phyloP scores from a whole-genome alignment of 805 yeast species.

The Cyberlindnera amylophila region DNA sequence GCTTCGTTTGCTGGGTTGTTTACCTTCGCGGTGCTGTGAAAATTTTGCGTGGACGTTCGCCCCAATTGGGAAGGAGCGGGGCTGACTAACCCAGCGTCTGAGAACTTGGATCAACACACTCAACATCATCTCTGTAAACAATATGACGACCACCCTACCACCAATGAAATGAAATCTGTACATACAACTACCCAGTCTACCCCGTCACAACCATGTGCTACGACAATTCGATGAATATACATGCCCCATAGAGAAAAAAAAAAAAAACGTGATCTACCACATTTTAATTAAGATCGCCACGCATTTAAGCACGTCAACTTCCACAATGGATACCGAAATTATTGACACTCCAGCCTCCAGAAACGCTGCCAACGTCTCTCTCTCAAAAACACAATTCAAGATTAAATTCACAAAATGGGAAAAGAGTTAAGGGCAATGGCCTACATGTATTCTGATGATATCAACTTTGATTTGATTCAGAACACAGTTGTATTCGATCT shows the following conservation, averaged over 20 bases:
- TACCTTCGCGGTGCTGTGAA: background rate
- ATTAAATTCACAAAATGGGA: too few relatives aligned
- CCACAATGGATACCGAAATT: too few relatives aligned
- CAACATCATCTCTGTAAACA: background rate
- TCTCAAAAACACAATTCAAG: too few relatives aligned
- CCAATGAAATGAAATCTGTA: background rate
- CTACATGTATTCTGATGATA: too few relatives aligned
- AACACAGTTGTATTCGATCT: too few relatives aligned
- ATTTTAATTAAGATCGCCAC: too few relatives aligned
- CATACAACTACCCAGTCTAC: background rate
- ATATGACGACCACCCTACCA: background rate
- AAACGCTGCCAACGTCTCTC: too few relatives aligned
- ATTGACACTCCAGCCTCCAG: too few relatives aligned
- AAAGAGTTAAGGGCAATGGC: too few relatives aligned
- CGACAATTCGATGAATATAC: background rate
- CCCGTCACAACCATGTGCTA: background rate
- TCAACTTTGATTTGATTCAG: too few relatives aligned
- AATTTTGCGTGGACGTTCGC: slow-evolving; percentile 2
- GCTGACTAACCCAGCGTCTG: slow-evolving; percentile 33
- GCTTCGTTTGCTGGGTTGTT: background rate
- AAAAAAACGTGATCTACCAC: too few relatives aligned
- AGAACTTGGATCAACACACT: background rate
- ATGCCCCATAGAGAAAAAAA: background rate
- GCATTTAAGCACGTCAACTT: too few relatives aligned
- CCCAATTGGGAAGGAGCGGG: slow-evolving; percentile 3